These are phyloP conservation scores for Nannochloropsis gaditana DNA, from an alignment of 108 stramenopile species.

Conservation along the genomic window DNA sequence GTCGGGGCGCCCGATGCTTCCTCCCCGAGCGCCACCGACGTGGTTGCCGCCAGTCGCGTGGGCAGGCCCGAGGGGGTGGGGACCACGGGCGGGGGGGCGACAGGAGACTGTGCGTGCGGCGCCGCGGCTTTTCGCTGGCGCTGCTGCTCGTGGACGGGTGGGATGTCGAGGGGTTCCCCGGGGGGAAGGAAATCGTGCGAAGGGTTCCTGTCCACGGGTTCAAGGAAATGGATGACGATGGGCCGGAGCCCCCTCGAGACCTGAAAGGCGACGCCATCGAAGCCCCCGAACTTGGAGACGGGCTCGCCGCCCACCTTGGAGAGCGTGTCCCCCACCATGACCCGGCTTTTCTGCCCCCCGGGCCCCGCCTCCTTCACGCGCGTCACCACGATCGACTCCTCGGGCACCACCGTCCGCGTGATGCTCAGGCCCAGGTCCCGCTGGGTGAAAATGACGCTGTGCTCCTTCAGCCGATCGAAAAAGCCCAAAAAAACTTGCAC, in stretches of 20 bases:
- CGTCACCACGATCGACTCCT: neutral
- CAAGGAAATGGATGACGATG: conserved; percentile 1
- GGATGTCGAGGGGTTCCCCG: neutral
- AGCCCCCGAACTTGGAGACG: neutral
- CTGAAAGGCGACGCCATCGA: conserved; percentile 14
- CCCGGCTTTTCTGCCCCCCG: neutral
- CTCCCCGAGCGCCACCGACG: neutral
- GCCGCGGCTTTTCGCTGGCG: neutral
- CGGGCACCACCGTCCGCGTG: neutral
- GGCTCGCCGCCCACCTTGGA: conserved; percentile 6
- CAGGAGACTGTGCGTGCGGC: neutral
- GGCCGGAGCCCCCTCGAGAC: conserved; percentile 2
- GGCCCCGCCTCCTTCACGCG: neutral
- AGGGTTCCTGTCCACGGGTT: neutral
- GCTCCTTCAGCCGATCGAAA: neutral
- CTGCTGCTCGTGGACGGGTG: neutral
- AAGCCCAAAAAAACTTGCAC: neutral
- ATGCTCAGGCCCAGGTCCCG: neutral
- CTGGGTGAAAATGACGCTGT: neutral
- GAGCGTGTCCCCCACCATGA: conserved; percentile 1
- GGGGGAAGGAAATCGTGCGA: neutral
- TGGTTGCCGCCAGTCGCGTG: neutral
- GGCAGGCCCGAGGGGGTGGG: conserved; percentile 4
- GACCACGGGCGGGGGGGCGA: neutral
- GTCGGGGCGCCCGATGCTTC: neutral